Conservation (phyloP, 257 asterid species). For the Solanum sitiens region DNA sequence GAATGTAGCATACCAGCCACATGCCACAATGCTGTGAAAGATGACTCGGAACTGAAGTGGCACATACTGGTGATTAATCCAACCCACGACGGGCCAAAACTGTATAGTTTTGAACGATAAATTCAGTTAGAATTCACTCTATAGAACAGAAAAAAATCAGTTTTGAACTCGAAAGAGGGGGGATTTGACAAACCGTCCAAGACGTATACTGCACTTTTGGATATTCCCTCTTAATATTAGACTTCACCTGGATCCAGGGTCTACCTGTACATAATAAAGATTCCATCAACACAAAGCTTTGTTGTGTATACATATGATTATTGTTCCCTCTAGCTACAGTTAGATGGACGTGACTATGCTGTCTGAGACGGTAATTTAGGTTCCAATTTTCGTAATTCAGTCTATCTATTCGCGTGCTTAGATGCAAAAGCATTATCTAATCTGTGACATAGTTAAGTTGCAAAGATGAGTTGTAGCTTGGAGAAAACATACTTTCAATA, state of each 20-base stretch:
- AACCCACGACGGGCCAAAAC: conserved; percentile 98
- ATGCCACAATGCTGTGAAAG: conserved; percentile 71
- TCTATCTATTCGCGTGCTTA: too few species aligned
- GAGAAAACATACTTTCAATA: conserved; percentile 59
- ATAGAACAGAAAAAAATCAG: neutral
- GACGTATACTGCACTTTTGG: conserved; percentile 71
- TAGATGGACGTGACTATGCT: too few species aligned
- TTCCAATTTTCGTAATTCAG: too few species aligned
- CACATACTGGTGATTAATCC: conserved; percentile 84
- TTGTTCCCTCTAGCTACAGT: too few species aligned
- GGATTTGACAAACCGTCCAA: conserved; percentile 56
- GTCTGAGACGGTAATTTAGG: neutral
- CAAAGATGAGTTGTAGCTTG: neutral
- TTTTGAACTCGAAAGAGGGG: neutral
- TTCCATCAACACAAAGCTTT: neutral
- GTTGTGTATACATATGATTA: neutral
- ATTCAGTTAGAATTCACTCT: neutral
- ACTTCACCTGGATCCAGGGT: conserved; percentile 74
- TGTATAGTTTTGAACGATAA: conserved; percentile 13
- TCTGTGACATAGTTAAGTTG: neutral
- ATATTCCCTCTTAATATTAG: conserved; percentile 79
- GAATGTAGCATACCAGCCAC: conserved; percentile 50
- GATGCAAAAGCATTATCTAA: neutral
- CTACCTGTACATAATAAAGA: conserved; percentile 39
- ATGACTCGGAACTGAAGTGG: conserved; percentile 91